phyloP scores from a whole-genome alignment of 2,329 filamentous ascomycete genomes.

The Cordyceps pruinosa region DNA sequence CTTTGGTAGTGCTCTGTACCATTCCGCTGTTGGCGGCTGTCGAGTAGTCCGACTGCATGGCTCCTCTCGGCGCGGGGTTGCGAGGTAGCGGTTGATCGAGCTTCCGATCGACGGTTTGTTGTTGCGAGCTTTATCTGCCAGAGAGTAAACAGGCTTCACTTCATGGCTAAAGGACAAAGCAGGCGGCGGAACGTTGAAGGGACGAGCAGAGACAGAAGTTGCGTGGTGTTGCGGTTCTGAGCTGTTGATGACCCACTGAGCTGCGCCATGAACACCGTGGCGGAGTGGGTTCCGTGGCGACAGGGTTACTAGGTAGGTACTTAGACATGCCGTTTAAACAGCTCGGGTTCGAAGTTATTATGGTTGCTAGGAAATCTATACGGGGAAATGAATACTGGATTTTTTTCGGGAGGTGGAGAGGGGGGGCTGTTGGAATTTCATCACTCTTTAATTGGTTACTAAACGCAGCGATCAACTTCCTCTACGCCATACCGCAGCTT shows the following conservation, averaged over 20 bases:
- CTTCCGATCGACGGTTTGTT: not conserved
- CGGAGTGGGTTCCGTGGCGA: not conserved
- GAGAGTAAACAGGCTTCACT: not conserved
- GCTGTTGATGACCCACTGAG: not conserved
- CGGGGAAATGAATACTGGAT: too few relatives aligned
- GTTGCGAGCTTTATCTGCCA: not conserved
- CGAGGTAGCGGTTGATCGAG: not conserved
- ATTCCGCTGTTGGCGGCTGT: not conserved
- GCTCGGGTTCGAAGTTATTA: too few relatives aligned
- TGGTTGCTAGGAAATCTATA: too few relatives aligned
- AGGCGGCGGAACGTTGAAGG: not conserved
- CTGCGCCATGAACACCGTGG: not conserved
- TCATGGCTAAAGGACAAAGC: not conserved
- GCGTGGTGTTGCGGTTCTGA: not conserved
- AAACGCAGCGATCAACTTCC: too few relatives aligned
- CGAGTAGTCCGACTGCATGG: not conserved
- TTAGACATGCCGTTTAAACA: too few relatives aligned
- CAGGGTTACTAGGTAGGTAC: not conserved
- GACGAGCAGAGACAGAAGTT: not conserved
- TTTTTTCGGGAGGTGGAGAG: too few relatives aligned
- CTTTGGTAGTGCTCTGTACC: not conserved
- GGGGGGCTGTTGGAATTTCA: too few relatives aligned
- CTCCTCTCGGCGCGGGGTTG: not conserved
- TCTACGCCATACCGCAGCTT: too few relatives aligned
- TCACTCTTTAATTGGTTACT: too few relatives aligned